A percentile compares a stretch with the other conserved stretches of the same genome.
Evolutionary conservation across 2,329 filamentous ascomycete genomes (phyloP).

Genomic region (Fusarium beomiforme): DNA sequence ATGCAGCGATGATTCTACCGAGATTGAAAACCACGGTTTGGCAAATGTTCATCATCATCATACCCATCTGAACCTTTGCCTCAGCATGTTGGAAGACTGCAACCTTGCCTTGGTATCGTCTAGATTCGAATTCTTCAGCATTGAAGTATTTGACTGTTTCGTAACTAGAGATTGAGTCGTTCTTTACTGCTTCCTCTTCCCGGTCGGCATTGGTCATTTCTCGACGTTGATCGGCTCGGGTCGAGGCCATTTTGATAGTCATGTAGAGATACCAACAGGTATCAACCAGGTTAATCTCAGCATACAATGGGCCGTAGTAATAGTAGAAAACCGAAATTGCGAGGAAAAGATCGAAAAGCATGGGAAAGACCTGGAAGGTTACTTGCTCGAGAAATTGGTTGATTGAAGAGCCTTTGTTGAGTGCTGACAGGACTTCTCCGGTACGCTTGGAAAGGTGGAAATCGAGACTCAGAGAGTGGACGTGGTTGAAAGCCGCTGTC

Average conservation of each 20-base stretch:
- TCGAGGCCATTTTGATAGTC: slow-evolving; percentile 95
- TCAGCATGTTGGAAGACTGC: slow-evolving; percentile 77
- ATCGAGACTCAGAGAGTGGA: slow-evolving; percentile 92
- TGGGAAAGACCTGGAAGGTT: slow-evolving; percentile 94
- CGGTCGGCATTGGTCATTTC: slow-evolving; percentile 95
- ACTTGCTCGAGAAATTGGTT: slow-evolving; percentile 97
- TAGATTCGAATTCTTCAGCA: slow-evolving; percentile 81
- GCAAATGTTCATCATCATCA: slow-evolving; percentile 83
- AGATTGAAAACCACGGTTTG: slow-evolving; percentile 84
- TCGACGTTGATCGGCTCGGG: slow-evolving; percentile 87
- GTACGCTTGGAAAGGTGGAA: slow-evolving; percentile 98
- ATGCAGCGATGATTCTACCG: slow-evolving; percentile 75
- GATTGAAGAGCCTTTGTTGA: slow-evolving; percentile 96
- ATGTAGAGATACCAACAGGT: slow-evolving; percentile 97
- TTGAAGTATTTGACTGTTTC: slow-evolving; percentile 96
- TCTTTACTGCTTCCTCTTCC: slow-evolving; percentile 97
- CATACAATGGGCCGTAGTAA: slow-evolving; percentile 74
- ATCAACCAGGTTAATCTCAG: slow-evolving; percentile 87
- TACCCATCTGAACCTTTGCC: slow-evolving; percentile 78
- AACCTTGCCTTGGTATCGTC: slow-evolving; percentile 77
- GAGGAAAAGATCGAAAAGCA: slow-evolving; percentile 88
- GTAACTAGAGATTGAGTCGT: slow-evolving; percentile 98
- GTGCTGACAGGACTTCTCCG: slow-evolving; percentile 91
- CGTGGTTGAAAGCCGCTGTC: slow-evolving; percentile 95
- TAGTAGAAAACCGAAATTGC: slow-evolving; percentile 82